Evolutionary conservation across 352 stramenopile species (phyloP).

Genomic region (Thalassiosira livingstoniorum): DNA sequence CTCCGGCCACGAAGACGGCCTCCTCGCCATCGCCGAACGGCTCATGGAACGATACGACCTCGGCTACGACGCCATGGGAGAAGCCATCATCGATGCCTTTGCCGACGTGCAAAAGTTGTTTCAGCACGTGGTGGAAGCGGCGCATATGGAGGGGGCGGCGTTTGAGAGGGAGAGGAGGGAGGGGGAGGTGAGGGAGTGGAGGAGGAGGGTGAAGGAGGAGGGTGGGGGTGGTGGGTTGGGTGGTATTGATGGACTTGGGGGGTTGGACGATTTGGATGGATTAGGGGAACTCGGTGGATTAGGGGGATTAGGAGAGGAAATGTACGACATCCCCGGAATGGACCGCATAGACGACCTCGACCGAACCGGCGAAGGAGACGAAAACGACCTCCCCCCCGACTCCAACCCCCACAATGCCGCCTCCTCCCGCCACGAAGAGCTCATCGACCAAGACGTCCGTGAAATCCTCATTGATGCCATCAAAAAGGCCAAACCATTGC

Average conservation of each 20-base stretch:
- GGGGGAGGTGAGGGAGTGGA: constrained; percentile 56
- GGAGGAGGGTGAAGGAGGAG: constrained; percentile 12
- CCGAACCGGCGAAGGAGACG: not conserved
- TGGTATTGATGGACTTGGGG: constrained; percentile 18
- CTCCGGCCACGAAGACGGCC: constrained; percentile 81
- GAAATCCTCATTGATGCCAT: constrained; percentile 80
- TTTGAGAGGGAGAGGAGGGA: constrained; percentile 74
- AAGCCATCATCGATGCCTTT: constrained; percentile 86
- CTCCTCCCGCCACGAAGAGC: constrained; percentile 71
- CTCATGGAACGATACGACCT: constrained; percentile 82
- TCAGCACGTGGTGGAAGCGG: constrained; percentile 84
- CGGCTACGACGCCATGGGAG: constrained; percentile 86
- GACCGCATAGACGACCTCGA: not conserved
- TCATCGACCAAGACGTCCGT: constrained; percentile 85
- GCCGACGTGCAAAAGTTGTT: constrained; percentile 85
- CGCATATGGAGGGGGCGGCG: constrained; percentile 84
- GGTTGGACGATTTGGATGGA: not conserved
- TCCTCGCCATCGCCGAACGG: constrained; percentile 83
- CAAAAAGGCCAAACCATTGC: constrained; percentile 56
- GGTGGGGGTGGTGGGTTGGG: constrained; percentile 15
- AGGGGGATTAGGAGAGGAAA: not conserved
- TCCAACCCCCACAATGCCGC: not conserved
- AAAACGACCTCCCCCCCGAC: not conserved
- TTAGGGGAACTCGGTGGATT: not conserved
- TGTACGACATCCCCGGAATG: not conserved